Percentiles rank a stretch among this genome's conserved stretches.
phyloP scores from a whole-genome alignment of 2,329 filamentous ascomycete species.

The Drechslerella stenobrocha region DNA sequence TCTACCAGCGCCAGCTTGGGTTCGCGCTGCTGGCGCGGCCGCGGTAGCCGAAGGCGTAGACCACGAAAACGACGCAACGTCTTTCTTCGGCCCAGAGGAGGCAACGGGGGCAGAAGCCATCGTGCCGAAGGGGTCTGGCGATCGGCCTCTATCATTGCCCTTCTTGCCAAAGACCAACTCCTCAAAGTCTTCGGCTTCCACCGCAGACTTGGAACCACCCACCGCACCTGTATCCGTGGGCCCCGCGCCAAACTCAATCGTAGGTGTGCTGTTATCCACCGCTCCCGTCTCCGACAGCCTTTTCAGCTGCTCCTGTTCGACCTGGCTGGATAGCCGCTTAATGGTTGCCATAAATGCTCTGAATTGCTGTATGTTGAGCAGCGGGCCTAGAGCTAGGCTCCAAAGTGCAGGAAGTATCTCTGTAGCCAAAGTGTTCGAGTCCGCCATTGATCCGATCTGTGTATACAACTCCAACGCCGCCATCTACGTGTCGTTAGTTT shows the following conservation, averaged over 20 bases:
- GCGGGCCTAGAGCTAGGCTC: conserved; percentile 85
- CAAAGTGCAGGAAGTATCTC: conserved; percentile 88
- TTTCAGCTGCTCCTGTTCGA: conserved; percentile 84
- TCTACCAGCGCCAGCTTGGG: conserved; percentile 64
- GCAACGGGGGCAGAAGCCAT: conserved; percentile 38
- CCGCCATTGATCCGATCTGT: conserved; percentile 78
- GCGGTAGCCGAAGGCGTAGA: conserved; percentile 56
- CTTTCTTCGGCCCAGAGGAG: conserved; percentile 33
- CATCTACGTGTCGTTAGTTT: conserved; percentile 64
- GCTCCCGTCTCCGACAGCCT: conserved; percentile 83
- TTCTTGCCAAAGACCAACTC: conserved; percentile 78
- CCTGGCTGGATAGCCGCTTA: conserved; percentile 73
- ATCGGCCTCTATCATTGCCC: conserved; percentile 50
- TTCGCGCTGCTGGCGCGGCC: conserved; percentile 56
- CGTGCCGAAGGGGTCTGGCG: conserved; percentile 54
- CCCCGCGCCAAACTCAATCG: conserved; percentile 24
- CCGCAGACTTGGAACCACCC: conserved; percentile 43
- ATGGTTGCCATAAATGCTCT: conserved; percentile 87
- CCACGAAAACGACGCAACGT: conserved; percentile 57
- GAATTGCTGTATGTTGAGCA: conserved; percentile 86
- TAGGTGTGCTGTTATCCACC: conserved; percentile 4
- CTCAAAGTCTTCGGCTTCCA: conserved; percentile 78
- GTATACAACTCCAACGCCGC: conserved; percentile 81
- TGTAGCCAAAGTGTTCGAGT: conserved; percentile 87
- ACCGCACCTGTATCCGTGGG: conserved; percentile 1